phyloP scores from a whole-genome alignment of 352 stramenopile genomes.

The Phytophthora sp. region DNA sequence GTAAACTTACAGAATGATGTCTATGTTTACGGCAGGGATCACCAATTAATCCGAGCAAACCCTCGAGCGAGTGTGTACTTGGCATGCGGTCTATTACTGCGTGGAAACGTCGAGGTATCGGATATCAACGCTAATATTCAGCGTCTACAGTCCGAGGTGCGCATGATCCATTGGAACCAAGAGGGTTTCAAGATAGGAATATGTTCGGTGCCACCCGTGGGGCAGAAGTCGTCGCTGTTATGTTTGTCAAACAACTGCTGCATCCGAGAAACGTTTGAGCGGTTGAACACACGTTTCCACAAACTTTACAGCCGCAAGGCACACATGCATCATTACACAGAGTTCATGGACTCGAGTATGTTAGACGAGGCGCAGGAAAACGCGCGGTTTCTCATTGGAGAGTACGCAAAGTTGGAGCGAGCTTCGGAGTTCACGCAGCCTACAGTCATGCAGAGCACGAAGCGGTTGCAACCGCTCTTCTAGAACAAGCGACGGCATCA shows the following conservation, averaged over 20 bases:
- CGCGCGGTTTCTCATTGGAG: conserved; percentile 59
- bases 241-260: conserved; percentile 90
- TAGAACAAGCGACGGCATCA: no score
- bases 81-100: conserved; percentile 85
- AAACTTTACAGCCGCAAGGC: conserved; percentile 81
- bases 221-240: conserved; percentile 69
- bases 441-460: conserved; percentile 11
- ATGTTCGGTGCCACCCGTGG: conserved; percentile 68
- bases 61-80: conserved; percentile 78
- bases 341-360: conserved; percentile 73
- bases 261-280: conserved; percentile 84
- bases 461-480: conserved; percentile 50
- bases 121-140: conserved; percentile 91
- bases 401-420: conserved; percentile 68
- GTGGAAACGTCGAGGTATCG: conserved; percentile 86
- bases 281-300: conserved; percentile 74
- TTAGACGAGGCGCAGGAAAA: conserved; percentile 70
- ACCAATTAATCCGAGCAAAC: conserved; percentile 82
- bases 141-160: conserved; percentile 76
- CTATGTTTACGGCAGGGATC: conserved; percentile 44
- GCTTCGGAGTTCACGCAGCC: conserved; percentile 32
- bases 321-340: conserved; percentile 90
- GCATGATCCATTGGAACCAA: conserved; percentile 92
- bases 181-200: conserved; percentile 92
- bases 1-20: conserved; percentile 15